Percentiles rank a stretch among this genome's conserved stretches.
Conservation (phyloP, 257 asterid genomes). For the Scutellaria galericulata region DNA sequence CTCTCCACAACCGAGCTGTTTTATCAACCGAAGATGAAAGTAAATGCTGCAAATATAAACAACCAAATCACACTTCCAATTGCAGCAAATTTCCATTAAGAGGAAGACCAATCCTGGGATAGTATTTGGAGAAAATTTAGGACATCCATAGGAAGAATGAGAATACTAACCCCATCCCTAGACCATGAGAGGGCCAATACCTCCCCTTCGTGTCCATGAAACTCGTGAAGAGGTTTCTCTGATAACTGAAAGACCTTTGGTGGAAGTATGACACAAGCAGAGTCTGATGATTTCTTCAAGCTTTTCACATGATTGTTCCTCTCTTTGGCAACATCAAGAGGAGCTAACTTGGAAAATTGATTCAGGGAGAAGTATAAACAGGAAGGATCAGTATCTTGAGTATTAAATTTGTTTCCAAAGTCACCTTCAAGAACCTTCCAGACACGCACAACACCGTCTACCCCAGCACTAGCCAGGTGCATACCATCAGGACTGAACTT, state of each 20-base stretch:
- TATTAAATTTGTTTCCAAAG: slow-evolving; percentile 39
- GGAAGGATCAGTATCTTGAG: slow-evolving; percentile 65
- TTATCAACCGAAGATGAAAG: slow-evolving; percentile 87
- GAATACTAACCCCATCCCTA: slow-evolving; percentile 71
- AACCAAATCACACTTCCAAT: slow-evolving; percentile 17
- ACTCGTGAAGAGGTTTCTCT: slow-evolving; percentile 87
- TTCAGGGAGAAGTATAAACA: slow-evolving; percentile 66
- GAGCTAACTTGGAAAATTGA: slow-evolving; percentile 60
- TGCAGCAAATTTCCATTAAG: slow-evolving; percentile 15
- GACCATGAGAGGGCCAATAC: slow-evolving; percentile 93
- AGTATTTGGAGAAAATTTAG: neutral
- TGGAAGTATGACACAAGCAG: slow-evolving; percentile 82
- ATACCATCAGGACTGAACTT: slow-evolving; percentile 88
- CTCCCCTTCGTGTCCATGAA: slow-evolving; percentile 75
- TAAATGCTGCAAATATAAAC: slow-evolving; percentile 57
- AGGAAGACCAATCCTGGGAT: neutral
- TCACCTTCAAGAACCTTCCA: slow-evolving; percentile 87
- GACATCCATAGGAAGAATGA: neutral
- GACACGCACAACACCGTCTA: slow-evolving; percentile 81
- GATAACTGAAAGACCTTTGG: slow-evolving; percentile 74
- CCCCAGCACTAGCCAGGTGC: slow-evolving; percentile 89
- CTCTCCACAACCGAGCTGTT: slow-evolving; percentile 90
- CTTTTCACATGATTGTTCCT: slow-evolving; percentile 44
- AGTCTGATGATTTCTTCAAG: slow-evolving; percentile 60
- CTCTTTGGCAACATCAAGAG: slow-evolving; percentile 52